Evolutionary conservation across 2,329 filamentous ascomycete genomes (phyloP).

Genomic region (Cytospora schulzeri): DNA sequence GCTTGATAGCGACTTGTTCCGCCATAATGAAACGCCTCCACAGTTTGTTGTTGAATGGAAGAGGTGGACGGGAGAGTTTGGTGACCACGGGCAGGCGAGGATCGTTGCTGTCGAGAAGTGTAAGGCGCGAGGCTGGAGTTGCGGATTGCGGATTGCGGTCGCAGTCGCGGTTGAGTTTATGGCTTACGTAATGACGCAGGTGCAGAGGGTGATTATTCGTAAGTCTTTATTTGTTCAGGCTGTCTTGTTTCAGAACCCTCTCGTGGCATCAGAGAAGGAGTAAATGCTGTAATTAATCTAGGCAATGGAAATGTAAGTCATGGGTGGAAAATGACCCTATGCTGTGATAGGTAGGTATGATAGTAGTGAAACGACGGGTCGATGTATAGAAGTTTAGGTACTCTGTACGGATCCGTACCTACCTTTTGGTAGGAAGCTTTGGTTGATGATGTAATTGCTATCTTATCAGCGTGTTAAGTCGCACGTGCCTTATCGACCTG

Average conservation of each 20-base stretch:
- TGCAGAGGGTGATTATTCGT: background rate
- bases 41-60: too few species aligned
- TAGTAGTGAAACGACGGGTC: too few species aligned
- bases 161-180: background rate
- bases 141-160: background rate
- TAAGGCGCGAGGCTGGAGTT: background rate
- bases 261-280: background rate
- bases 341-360: too few species aligned
- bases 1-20: conserved; percentile 42
- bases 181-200: conserved; percentile 1
- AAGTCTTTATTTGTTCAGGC: background rate
- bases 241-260: background rate
- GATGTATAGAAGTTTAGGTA: too few species aligned
- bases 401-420: too few species aligned
- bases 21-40: conserved; percentile 17
- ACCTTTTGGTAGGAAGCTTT: too few species aligned
- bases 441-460: background rate
- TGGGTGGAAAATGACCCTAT: too few species aligned
- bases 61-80: background rate
- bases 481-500: background rate
- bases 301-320: too few species aligned
- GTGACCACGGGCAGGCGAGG: background rate
- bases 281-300: background rate
- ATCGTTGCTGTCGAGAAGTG: background rate
- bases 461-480: background rate